Evolutionary conservation across 2,329 filamentous ascomycete species (phyloP), one percentile per base, ranked within the genome.

Genomic region (Neofusicoccum kwambonambiense): DNA sequence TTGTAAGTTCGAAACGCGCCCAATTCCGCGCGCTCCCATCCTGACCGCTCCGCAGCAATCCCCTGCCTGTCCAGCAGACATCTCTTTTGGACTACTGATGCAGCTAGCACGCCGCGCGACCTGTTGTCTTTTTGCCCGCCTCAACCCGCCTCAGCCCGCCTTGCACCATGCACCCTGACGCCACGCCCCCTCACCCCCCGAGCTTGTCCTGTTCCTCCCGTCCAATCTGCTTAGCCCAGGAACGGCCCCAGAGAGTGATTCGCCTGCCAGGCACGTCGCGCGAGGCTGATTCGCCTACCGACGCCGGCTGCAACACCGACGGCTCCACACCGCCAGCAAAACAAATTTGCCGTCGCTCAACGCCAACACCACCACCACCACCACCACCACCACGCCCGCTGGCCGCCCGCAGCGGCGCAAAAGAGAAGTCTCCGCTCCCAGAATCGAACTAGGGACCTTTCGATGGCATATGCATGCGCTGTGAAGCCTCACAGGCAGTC

Each of bases 361-460:
- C 22, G 12, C 27, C 41, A 35, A 34, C 56, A 9, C 41, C 56
- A 35, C 27, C n/a, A 7, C 19, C 39, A 19, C 6, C 34, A 37
- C 8, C 19, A 17, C 22, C 22, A 34, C 34, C 13, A 15, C 12
- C 11, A 2, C 11, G 3, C 7, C 31, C 7, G 2, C 11, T 39
- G 7, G 17, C 19, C 3, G 6, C 13, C 11, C 17, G 4, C 8
- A 11, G 1, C 5, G 4, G 4, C 12, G 17, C 13, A 52, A 62
- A 69, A 67, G 64, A 67, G 67, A 61, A 22, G 49, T 74, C 73
- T 74, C 73, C 73, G 68, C 71, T 73, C 71, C 73, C 71, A 68
- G 68, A 67, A 69, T 69, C 68, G 68, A 70, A 69, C 68, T 68
- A 69, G 66, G 68, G 67, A 69, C 73, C 72, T 75, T 75, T 74